A percentile compares a stretch with the other conserved stretches of the same genome.
phyloP scores from a whole-genome alignment of 768 basidiomycete genomes.

The Naganishia onofrii region DNA sequence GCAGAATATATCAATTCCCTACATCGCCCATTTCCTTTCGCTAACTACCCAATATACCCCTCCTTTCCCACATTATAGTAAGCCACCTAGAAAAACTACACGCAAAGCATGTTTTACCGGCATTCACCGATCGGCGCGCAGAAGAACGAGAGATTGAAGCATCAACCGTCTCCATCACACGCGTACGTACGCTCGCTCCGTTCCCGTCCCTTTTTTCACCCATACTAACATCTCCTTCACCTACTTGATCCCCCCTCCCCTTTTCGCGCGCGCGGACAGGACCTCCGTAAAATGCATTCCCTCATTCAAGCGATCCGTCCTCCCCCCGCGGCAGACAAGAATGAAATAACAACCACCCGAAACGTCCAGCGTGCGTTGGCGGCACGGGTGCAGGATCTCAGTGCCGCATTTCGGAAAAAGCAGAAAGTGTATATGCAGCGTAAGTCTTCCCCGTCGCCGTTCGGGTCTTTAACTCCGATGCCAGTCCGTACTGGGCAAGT shows the following conservation, averaged over 20 bases:
- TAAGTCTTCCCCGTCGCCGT: slow-evolving; percentile 56
- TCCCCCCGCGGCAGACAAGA: slow-evolving; percentile 34
- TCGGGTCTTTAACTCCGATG: not conserved
- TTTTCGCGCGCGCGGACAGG: slow-evolving; percentile 53
- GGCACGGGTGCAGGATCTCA: slow-evolving; percentile 91
- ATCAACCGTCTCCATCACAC: slow-evolving; percentile 80
- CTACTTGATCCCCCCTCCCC: too few species aligned
- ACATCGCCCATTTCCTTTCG: too few species aligned
- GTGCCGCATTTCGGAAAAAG: slow-evolving; percentile 89
- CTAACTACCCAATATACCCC: too few species aligned
- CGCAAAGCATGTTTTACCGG: slow-evolving; percentile 91
- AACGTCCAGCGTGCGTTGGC: slow-evolving; percentile 95
- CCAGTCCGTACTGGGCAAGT: too few species aligned
- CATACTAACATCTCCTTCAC: too few species aligned
- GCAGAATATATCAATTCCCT: too few species aligned
- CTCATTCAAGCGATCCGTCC: slow-evolving; percentile 72
- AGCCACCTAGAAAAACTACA: slow-evolving; percentile 88
- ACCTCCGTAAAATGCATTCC: slow-evolving; percentile 61
- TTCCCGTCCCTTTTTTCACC: not conserved
- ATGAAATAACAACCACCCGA: slow-evolving; percentile 68
- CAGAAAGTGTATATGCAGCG: slow-evolving; percentile 98
- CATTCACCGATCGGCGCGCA: slow-evolving; percentile 87
- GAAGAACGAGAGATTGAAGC: slow-evolving; percentile 93
- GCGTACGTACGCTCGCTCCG: slow-evolving; percentile 56
- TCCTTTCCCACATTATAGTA: slow-evolving; percentile 60